Conservation (phyloP, 2,329 filamentous ascomycete species). For the Bimuria novae-zelandiae region DNA sequence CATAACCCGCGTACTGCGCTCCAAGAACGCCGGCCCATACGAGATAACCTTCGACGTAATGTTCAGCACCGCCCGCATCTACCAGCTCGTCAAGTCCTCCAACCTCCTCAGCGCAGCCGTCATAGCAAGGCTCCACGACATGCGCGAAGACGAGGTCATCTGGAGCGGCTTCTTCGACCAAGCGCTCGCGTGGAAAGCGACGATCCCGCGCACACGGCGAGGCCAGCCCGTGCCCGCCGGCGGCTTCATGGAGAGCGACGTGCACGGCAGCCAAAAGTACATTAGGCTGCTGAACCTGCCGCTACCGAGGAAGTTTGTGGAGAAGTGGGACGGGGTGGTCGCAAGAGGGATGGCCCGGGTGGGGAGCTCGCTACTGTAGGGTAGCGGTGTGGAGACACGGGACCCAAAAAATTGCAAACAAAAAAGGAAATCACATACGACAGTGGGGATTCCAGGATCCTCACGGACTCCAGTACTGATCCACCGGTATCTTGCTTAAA, state of each 20-base stretch:
- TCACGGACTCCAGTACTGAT: neutral
- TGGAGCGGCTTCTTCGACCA: constrained; percentile 31
- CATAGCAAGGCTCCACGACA: constrained; percentile 16
- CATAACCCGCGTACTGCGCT: constrained; percentile 22
- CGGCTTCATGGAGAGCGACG: constrained; percentile 28
- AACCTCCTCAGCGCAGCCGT: constrained; percentile 18
- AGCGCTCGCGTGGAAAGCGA: constrained; percentile 28
- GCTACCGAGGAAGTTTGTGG: constrained; percentile 16
- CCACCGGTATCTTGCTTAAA: neutral
- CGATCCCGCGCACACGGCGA: constrained; percentile 24
- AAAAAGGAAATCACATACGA: too few species aligned
- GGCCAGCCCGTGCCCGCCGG: constrained; percentile 20
- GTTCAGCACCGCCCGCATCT: constrained; percentile 40
- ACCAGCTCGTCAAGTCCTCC: constrained; percentile 18
- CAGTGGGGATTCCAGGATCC: neutral
- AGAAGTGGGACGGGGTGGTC: constrained; percentile 7
- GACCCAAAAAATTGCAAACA: too few species aligned
- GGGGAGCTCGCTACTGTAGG: too few species aligned
- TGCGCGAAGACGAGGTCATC: constrained; percentile 23
- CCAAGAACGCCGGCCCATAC: constrained; percentile 58
- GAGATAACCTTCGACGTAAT: constrained; percentile 60
- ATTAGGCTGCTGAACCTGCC: constrained; percentile 20
- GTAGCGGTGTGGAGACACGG: too few species aligned
- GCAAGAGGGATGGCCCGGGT: too few species aligned
- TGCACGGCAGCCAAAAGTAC: constrained; percentile 27